These are phyloP conservation scores for Cicer judaicum DNA, from an alignment of 306 rosid genomes.

Conservation along the genomic window DNA sequence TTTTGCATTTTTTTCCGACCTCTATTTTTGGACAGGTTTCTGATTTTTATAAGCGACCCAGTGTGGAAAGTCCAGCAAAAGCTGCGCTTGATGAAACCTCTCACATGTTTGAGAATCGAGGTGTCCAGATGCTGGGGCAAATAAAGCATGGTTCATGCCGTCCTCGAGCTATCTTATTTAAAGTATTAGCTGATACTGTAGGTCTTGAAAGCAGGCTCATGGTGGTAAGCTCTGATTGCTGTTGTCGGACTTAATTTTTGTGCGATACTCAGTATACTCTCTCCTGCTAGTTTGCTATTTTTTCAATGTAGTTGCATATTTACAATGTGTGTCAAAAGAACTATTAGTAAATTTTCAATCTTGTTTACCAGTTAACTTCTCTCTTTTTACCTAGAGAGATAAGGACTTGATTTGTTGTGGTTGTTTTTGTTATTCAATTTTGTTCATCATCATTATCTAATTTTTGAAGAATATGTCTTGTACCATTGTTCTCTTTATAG, in stretches of 20 bases:
- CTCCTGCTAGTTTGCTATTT: not conserved
- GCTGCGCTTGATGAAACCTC: constrained; percentile 77
- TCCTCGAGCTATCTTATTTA: constrained; percentile 91
- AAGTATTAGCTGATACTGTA: constrained; percentile 93
- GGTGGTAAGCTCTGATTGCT: constrained; percentile 75
- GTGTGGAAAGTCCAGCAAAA: constrained; percentile 93
- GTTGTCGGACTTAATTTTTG: constrained; percentile 37
- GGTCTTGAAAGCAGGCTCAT: constrained; percentile 91
- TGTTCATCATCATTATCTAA: constrained; percentile 35
- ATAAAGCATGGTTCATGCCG: constrained; percentile 94
- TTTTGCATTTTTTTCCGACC: constrained; percentile 24
- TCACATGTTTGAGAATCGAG: constrained; percentile 84
- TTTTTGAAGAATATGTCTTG: constrained; percentile 40
- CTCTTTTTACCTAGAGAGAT: constrained; percentile 28
- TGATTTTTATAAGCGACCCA: constrained; percentile 85
- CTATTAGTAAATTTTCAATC: constrained; percentile 30
- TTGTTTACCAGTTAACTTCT: constrained; percentile 32
- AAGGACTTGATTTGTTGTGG: constrained; percentile 36
- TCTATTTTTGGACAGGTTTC: constrained; percentile 68
- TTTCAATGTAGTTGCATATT: not conserved
- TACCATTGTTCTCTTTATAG: constrained; percentile 51
- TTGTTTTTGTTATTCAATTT: constrained; percentile 32
- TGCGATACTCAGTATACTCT: constrained; percentile 10
- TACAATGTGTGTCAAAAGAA: not conserved
- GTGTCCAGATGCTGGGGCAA: constrained; percentile 92